phyloP scores from a whole-genome alignment of 768 basidiomycete species.

The Phylloporus rhodoxanthus region DNA sequence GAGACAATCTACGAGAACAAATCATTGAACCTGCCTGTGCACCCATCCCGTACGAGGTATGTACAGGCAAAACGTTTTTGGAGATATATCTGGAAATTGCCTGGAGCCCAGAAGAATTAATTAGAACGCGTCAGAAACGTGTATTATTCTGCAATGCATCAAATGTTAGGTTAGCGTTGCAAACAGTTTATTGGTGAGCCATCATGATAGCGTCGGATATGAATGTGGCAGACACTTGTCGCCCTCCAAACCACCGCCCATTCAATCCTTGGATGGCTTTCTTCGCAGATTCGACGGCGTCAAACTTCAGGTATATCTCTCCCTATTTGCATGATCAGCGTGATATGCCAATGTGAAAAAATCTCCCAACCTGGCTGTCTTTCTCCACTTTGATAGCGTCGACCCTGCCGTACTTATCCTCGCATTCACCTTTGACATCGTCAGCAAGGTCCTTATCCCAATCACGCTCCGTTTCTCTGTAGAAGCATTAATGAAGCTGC shows the following conservation, averaged over 20 bases:
- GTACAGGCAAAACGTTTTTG: constrained; percentile 30
- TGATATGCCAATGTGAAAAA: constrained; percentile 1
- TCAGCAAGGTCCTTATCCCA: constrained; percentile 97
- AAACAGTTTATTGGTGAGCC: constrained; percentile 62
- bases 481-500: constrained; percentile 6
- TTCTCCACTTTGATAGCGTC: constrained; percentile 87
- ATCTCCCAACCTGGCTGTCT: constrained; percentile 73
- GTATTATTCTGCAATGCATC: constrained; percentile 27
- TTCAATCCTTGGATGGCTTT: constrained; percentile 86
- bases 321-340: constrained; percentile 48
- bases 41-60: constrained; percentile 25
- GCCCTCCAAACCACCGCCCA: constrained; percentile 95
- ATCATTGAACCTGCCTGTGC: constrained; percentile 39
- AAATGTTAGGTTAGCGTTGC: constrained; percentile 23
- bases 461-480: constrained; percentile 88
- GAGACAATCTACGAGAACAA: constrained; percentile 30
- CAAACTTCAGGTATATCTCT: constrained; percentile 95
- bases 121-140: constrained; percentile 15
- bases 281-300: constrained; percentile 69
- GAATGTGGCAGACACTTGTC: constrained; percentile 79
- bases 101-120: constrained; percentile 32
- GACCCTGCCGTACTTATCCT: constrained; percentile 84
- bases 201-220: constrained; percentile 94
- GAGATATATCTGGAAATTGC: constrained; percentile 25
- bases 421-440: constrained; percentile 93